Conservation (phyloP, 768 basidiomycete genomes). For the Russula sp. region DNA sequence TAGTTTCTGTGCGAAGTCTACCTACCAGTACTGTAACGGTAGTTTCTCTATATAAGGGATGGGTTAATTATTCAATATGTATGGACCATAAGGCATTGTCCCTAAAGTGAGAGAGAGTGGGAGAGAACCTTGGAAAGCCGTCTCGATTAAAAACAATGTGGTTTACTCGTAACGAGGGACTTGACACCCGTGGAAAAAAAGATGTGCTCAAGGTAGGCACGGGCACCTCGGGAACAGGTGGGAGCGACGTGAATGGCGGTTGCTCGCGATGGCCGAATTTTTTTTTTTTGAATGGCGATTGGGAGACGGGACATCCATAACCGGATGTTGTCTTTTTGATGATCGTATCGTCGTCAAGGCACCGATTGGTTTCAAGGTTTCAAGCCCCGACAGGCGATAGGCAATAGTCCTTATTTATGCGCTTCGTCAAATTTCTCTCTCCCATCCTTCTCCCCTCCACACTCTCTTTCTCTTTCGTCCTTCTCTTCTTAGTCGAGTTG, state of each 20-base stretch:
- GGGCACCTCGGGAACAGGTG: constrained; percentile 2
- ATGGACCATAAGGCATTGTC: not conserved
- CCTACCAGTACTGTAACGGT: no score
- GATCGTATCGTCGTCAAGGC: constrained; percentile 25
- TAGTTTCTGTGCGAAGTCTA: no score
- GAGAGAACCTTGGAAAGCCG: not conserved
- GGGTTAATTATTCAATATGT: not conserved
- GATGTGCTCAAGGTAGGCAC: not conserved
- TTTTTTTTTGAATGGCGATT: no score
- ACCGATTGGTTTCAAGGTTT: not conserved
- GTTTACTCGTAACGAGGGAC: not conserved
- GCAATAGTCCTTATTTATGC: constrained; percentile 33
- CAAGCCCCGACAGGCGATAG: constrained; percentile 12
- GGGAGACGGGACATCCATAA: not conserved
- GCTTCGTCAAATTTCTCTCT: constrained; percentile 22
- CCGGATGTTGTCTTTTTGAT: not conserved
- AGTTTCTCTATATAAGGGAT: not conserved
- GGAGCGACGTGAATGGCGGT: not conserved
- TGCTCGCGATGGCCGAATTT: not conserved
- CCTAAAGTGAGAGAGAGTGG: no score
- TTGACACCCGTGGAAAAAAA: not conserved
- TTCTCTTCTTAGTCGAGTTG: constrained; percentile 59
- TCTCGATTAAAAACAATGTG: not conserved
- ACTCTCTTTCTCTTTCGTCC: constrained; percentile 36
- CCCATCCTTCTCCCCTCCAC: constrained; percentile 25